Conservation (phyloP, 176 grass and related monocot genomes). For the Elymus sibiricus region DNA sequence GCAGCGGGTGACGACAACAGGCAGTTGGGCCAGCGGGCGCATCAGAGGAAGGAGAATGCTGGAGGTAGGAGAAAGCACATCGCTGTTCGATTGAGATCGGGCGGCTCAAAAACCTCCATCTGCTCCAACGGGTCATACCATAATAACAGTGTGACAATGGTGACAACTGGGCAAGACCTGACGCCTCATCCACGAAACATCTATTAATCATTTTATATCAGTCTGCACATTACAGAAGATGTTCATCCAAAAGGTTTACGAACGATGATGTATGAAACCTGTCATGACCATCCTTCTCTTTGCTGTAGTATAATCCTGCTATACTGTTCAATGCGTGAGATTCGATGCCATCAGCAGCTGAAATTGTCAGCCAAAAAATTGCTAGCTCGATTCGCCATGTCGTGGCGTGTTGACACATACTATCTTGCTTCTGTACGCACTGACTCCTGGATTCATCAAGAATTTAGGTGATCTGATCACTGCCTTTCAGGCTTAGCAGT, state of each 20-base stretch:
- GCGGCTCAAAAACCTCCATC: no score
- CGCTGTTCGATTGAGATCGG: no score
- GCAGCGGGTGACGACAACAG: no score
- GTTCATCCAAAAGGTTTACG: neutral
- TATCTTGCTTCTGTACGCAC: neutral
- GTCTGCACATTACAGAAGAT: conserved; percentile 10
- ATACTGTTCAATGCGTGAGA: neutral
- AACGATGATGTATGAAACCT: neutral
- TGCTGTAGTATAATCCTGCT: neutral
- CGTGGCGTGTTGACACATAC: neutral
- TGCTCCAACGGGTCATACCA: no score
- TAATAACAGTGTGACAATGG: neutral
- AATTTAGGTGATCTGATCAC: neutral
- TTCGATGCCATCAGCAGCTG: neutral
- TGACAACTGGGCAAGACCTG: neutral
- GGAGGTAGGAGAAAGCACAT: no score
- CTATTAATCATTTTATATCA: neutral
- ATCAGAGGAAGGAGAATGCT: no score
- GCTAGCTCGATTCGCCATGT: neutral
- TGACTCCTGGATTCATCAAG: neutral
- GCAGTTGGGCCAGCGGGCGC: no score
- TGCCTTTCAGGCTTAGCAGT: neutral
- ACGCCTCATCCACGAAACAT: neutral
- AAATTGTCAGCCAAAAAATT: conserved; percentile 16
- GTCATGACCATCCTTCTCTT: neutral